Base-by-base conservation (phyloP, 108 stramenopile genomes). In the Skeletonema tropicum region DNA sequence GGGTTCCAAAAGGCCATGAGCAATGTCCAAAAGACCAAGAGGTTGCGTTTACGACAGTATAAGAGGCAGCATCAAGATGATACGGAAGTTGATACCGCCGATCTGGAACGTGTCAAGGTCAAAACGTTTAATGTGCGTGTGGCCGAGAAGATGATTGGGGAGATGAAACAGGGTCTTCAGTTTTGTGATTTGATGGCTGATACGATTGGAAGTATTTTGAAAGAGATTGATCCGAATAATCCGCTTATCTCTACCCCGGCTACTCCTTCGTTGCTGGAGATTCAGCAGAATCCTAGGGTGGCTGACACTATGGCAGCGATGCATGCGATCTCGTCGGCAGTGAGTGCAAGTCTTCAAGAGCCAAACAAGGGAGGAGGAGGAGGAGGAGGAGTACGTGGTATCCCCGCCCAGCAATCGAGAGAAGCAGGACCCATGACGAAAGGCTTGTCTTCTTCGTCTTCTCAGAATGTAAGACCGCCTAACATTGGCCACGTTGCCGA, bases 1-100 rank as follows among this genome's bases (percentile, higher is more conserved):
- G 93, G 93, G n/a, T 94, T 94, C 57, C 66, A 88, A 25, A 78
- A 84, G 13, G 76, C 86, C 15, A 94, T 88, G 23, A 86, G 87
- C 6, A 76, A 88, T 10, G 85, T 87, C 17, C 90, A 92, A 32
- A 80, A 88, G 31, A 80, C 89, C 66, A 94, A 94, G 83, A 81
- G 84, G 55, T 89, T 90, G 68, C 80, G 91, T n/a, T 87, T 84
- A 17, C 79, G 89, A n/a, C 86, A 90, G 70, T 64, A 74, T 35
- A 85, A 87, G 61, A 80, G 69, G 15, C 59, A 75, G 19, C 52
- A 76, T 49, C 52, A 55, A 55, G 64, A 46, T 32, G 84, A 39
- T n/a, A 32, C 57, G 4, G 35, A 17, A n/a, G 5, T 36, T 14
- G 58, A 61, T 30, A 68, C 59, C 21, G 69, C 19, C 26, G 79